These are phyloP conservation scores for Colletotrichum falcatum DNA, from an alignment of 2,329 filamentous ascomycete species.

Conservation along the genomic window DNA sequence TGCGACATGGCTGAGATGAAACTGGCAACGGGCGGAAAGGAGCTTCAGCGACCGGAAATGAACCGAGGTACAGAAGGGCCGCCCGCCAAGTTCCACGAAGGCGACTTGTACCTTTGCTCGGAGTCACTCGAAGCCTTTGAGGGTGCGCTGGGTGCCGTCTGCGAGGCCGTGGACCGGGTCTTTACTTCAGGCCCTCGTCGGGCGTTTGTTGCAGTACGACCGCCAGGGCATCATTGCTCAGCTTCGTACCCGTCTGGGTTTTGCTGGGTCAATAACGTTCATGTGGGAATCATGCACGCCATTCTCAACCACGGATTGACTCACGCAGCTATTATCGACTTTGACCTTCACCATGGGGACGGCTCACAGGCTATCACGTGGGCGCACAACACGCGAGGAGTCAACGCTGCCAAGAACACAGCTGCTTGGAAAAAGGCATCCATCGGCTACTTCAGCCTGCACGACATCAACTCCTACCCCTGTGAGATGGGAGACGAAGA, in stretches of 20 bases:
- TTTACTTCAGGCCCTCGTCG: slow-evolving; percentile 76
- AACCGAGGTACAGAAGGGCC: slow-evolving; percentile 60
- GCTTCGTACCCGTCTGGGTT: slow-evolving; percentile 91
- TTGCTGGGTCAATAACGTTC: slow-evolving; percentile 98
- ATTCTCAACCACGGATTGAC: slow-evolving; percentile 87
- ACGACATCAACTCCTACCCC: slow-evolving; percentile 98
- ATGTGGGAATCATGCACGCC: slow-evolving; percentile 94
- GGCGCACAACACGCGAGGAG: slow-evolving; percentile 83
- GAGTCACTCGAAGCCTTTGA: slow-evolving; percentile 91
- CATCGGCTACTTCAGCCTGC: slow-evolving; percentile 95
- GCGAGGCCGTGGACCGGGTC: slow-evolving; percentile 90
- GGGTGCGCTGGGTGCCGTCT: slow-evolving; percentile 90
- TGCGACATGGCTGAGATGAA: slow-evolving; percentile 84
- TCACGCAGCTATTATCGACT: slow-evolving; percentile 93
- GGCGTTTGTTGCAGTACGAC: slow-evolving; percentile 92
- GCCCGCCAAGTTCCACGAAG: slow-evolving; percentile 78
- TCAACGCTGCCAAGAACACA: slow-evolving; percentile 74
- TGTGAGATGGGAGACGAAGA: slow-evolving; percentile 94
- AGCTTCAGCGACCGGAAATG: slow-evolving; percentile 78
- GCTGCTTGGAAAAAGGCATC: slow-evolving; percentile 83
- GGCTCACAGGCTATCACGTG: slow-evolving; percentile 96
- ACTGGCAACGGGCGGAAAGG: slow-evolving; percentile 81
- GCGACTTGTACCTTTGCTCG: slow-evolving; percentile 89
- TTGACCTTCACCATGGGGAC: slow-evolving; percentile 92
- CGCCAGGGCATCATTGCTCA: slow-evolving; percentile 96